Evolutionary conservation across 768 basidiomycete genomes (phyloP).

Genomic region (Rhizopogon rudus): DNA sequence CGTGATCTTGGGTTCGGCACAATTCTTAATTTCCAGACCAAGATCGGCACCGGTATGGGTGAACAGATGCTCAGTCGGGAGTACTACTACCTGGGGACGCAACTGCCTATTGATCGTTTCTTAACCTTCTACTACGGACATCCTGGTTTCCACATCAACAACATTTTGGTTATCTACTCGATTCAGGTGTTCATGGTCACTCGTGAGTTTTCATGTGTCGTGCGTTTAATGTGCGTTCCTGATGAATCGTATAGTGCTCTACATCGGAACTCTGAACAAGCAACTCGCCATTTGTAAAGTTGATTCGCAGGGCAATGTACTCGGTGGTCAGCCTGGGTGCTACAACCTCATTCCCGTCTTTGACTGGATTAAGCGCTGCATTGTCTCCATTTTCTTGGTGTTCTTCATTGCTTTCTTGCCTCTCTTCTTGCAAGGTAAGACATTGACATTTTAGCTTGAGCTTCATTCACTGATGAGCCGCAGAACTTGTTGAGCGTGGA

Average conservation of each 20-base stretch:
- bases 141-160: conserved; percentile 99
- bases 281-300: conserved; percentile 84
- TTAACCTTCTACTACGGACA: conserved; percentile 99
- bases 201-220: conserved; percentile 43
- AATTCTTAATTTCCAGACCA: conserved; percentile 99
- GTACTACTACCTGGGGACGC: conserved; percentile 98
- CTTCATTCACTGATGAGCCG: background rate
- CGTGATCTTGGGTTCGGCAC: conserved; percentile 99
- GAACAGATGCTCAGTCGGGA: conserved; percentile 99
- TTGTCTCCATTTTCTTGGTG: conserved; percentile 97
- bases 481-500: conserved; percentile 94
- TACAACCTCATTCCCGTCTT: conserved; percentile 97
- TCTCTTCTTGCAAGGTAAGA: conserved; percentile 90
- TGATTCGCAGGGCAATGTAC: conserved; percentile 73
- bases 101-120: conserved; percentile 97
- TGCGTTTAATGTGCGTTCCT: conserved; percentile 1
- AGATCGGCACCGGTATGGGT: conserved; percentile 99
- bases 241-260: conserved; percentile 56
- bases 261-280: conserved; percentile 95
- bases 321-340: conserved; percentile 76
- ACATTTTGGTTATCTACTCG: conserved; percentile 97
- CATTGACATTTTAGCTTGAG: conserved; percentile 1
- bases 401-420: conserved; percentile 98
- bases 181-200: conserved; percentile 98
- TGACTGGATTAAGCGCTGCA: conserved; percentile 96